phyloP scores from a whole-genome alignment of 2,329 filamentous ascomycete species.

The Aureobasidium pullulans region DNA sequence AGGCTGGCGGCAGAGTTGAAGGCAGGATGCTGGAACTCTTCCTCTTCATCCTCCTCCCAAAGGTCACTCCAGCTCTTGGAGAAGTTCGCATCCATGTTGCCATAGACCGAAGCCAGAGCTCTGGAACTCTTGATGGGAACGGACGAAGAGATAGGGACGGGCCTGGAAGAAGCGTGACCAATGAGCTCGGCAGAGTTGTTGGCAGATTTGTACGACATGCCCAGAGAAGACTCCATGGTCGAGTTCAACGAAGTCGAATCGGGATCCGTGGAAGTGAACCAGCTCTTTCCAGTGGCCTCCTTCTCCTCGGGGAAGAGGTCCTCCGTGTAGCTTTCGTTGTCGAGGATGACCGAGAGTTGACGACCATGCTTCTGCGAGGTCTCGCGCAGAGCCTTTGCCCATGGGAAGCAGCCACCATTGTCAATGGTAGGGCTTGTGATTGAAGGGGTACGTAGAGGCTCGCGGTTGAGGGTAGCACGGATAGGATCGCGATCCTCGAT shows the following conservation, averaged over 20 bases:
- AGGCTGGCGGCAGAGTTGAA: constrained; percentile 32
- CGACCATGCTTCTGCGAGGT: constrained; percentile 60
- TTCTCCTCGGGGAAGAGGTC: constrained; percentile 79
- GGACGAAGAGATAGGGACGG: constrained; percentile 64
- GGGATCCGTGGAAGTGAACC: constrained; percentile 63
- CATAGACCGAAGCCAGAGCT: constrained; percentile 75
- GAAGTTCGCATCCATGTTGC: constrained; percentile 66
- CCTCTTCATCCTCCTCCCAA: constrained; percentile 87
- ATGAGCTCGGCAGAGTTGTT: constrained; percentile 47
- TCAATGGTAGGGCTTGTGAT: constrained; percentile 81
- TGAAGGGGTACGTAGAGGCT: constrained; percentile 91
- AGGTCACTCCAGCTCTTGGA: constrained; percentile 99
- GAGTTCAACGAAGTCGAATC: constrained; percentile 79
- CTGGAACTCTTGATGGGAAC: constrained; percentile 54
- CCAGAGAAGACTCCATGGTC: constrained; percentile 73
- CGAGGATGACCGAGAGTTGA: constrained; percentile 78
- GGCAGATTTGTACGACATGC: constrained; percentile 71
- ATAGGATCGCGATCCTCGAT: constrained; percentile 65
- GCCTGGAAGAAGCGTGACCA: constrained; percentile 49
- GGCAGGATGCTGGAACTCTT: constrained; percentile 51
- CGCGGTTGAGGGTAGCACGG: constrained; percentile 76
- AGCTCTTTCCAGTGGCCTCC: constrained; percentile 53
- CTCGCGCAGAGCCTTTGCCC: constrained; percentile 82
- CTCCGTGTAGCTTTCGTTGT: constrained; percentile 67
- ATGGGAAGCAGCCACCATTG: constrained; percentile 75